A percentile compares a stretch with the other conserved stretches of the same genome.
Evolutionary conservation across 345 rosid genomes (phyloP).

Genomic region (Dimocarpus longan): DNA sequence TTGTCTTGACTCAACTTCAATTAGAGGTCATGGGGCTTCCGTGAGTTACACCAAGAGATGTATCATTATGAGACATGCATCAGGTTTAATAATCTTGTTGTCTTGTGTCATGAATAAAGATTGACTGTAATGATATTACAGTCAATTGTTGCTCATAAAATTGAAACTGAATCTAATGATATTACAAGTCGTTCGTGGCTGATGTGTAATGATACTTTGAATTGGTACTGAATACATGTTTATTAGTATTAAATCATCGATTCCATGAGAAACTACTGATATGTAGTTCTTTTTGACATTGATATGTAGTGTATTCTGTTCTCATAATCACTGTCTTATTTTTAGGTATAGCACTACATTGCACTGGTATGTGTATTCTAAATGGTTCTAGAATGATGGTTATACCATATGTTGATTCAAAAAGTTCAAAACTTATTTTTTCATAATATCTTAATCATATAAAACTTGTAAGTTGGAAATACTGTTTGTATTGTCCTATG

Average conservation of each 20-base stretch:
- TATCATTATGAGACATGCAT: neutral
- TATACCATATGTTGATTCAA: neutral
- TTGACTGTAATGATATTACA: too few relatives aligned
- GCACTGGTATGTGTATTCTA: neutral
- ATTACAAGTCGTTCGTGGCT: neutral
- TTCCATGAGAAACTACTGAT: neutral
- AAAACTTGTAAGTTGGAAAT: neutral
- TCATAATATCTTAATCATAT: neutral
- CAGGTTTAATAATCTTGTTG: neutral
- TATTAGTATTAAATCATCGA: neutral
- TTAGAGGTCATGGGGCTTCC: neutral
- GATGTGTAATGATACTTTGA: neutral
- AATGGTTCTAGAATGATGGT: neutral
- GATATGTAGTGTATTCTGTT: neutral
- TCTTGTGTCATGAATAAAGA: neutral
- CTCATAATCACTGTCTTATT: neutral
- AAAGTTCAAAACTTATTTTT: too few relatives aligned
- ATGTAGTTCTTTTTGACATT: neutral
- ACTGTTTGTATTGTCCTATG: neutral
- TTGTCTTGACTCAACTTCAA: neutral
- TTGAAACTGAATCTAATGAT: neutral
- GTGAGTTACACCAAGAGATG: neutral
- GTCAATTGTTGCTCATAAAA: neutral
- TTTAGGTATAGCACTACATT: neutral
- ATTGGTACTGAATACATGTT: neutral